These are phyloP conservation scores for Fomes fomentarius DNA, from an alignment of 1,284 basidiomycete genomes.

Conservation along the genomic window DNA sequence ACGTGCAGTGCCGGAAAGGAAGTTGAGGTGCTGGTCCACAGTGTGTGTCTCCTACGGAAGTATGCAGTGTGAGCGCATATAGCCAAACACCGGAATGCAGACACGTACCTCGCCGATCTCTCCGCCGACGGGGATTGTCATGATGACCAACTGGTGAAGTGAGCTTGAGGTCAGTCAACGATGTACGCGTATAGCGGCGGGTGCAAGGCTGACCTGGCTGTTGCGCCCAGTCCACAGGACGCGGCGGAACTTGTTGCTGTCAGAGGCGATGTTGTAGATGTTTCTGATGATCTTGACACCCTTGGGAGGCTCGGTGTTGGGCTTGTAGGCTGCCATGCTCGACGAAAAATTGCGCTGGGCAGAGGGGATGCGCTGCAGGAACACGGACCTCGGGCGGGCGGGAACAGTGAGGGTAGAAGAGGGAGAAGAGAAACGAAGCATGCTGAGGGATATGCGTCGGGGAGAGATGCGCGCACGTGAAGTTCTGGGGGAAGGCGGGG, in stretches of 20 bases:
- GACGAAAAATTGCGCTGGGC: background rate
- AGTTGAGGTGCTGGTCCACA: slow-evolving; percentile 36
- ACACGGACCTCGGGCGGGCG: background rate
- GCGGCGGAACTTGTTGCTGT: slow-evolving; percentile 34
- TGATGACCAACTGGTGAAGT: slow-evolving; percentile 37
- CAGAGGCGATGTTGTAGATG: slow-evolving; percentile 27
- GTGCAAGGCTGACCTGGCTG: slow-evolving; percentile 33
- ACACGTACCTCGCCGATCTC: slow-evolving; percentile 32
- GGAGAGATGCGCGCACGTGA: background rate
- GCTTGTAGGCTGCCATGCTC: slow-evolving; percentile 21
- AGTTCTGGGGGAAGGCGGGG: background rate
- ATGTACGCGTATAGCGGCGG: no score
- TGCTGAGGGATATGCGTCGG: background rate
- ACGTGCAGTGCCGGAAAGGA: slow-evolving; percentile 33
- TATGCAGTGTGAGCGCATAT: slow-evolving; percentile 6
- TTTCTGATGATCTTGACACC: slow-evolving; percentile 32
- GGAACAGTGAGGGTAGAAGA: background rate
- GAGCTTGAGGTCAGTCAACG: no score
- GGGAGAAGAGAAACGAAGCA: slow-evolving; percentile 5
- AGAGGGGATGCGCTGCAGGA: background rate
- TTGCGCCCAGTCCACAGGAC: slow-evolving; percentile 35
- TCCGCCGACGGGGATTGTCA: slow-evolving; percentile 35
- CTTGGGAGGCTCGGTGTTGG: slow-evolving; percentile 36
- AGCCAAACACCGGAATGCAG: background rate
- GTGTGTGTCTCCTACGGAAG: slow-evolving; percentile 30